Base-by-base conservation (phyloP, 2,329 filamentous ascomycete genomes). In the Ophiostoma novo-ulmi region DNA sequence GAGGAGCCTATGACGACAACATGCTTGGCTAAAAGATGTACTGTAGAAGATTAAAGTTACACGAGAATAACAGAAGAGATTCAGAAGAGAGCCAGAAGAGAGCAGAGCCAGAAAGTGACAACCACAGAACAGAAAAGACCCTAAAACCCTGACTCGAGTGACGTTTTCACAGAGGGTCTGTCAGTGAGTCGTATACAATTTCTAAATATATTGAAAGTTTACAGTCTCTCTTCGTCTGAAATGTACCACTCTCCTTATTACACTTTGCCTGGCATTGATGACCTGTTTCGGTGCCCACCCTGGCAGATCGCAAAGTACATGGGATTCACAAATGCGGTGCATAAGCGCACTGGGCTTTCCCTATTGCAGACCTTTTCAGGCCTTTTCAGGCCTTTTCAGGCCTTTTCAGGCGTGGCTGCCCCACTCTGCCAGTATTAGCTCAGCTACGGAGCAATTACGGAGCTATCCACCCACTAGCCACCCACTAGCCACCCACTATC, bases 221-320 rank as follows among this genome's bases (percentile, higher is more conserved):
- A 31, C 31, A 31, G 26, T 31, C 3, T 31, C 31, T 31, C 31
- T 31, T 31, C 31, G 48, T 2, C 5, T 55, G 7, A 8, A 52
- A n/a, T 13, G 48, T 8, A n/a, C 48, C 6, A 52, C 48, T 8
- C 8, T 55, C 44, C 44, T 55, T 58, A 58, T 58, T 58, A 58
- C n/a, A 58, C 52, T 58, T 17, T 58, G n/a, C 52, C 52, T 58
- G 52, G 52, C 52, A 58, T 58, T 22, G 52, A 58, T 58, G 52
- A 5, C 52, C 52, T 58, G 8, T 22, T 13, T 11, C 10, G 52
- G 14, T 26, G 0, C 52, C 52, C n/a, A 26, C 52, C 22, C 8
- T 26, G 22, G 52, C 52, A 58, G 52, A 58, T 58, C 52, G 22
- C 52, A 58, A 58, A 58, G 52, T 58, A 26, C 22, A 58, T 58